Percentiles rank a stretch among this genome's conserved stretches.
These are phyloP conservation scores for Thyridium curvatum DNA, from an alignment of 2,329 filamentous ascomycete genomes.

Conservation along the genomic window DNA sequence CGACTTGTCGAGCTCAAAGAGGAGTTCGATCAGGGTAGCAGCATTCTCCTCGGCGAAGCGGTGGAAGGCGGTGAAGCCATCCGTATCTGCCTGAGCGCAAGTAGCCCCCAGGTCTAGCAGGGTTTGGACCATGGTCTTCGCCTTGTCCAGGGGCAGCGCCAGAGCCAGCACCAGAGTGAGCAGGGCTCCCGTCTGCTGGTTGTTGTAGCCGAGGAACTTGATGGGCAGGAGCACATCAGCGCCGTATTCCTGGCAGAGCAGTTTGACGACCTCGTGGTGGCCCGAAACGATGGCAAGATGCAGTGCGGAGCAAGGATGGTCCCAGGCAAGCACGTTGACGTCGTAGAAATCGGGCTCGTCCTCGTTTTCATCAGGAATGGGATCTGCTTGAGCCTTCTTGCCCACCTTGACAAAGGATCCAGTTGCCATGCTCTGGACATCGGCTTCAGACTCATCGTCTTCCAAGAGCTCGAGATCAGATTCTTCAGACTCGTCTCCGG, in stretches of 20 bases:
- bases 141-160: constrained; percentile 54
- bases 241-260: constrained; percentile 67
- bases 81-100: constrained; percentile 63
- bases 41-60: constrained; percentile 51
- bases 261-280: constrained; percentile 60
- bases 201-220: constrained; percentile 51
- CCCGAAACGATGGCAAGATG: constrained; percentile 75
- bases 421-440: constrained; percentile 50
- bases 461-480: constrained; percentile 25
- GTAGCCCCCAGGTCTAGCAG: constrained; percentile 68
- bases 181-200: constrained; percentile 51
- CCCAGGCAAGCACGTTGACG: constrained; percentile 75
- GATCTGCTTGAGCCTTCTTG: constrained; percentile 24
- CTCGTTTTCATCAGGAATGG: constrained; percentile 48
- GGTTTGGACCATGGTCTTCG: constrained; percentile 56
- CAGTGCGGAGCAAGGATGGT: constrained; percentile 64
- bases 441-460: constrained; percentile 18
- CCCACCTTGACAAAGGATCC: constrained; percentile 69
- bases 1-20: constrained; percentile 51
- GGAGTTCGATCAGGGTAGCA: constrained; percentile 36
- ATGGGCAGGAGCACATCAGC: constrained; percentile 71
- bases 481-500: constrained; percentile 21
- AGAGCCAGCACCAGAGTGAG: constrained; percentile 65
- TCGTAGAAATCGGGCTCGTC: constrained; percentile 76
- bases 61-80: constrained; percentile 60